Evolutionary conservation across 257 asterid genomes (phyloP).

Genomic region (Solanum sejunctum): DNA sequence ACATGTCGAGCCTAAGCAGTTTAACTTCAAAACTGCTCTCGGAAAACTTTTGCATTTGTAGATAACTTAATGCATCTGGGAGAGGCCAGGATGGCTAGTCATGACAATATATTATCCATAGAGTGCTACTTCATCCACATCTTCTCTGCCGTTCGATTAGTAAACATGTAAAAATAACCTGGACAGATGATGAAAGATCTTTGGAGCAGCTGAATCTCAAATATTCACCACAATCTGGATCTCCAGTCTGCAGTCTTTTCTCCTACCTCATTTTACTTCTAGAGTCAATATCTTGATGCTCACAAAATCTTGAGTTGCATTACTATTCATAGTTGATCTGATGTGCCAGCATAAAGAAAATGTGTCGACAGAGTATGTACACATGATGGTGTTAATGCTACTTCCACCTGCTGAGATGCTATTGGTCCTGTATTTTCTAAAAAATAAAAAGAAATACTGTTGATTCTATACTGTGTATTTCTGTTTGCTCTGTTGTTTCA

Average conservation of each 20-base stretch:
- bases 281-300: neutral
- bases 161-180: neutral
- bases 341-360: neutral
- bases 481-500: neutral
- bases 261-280: neutral
- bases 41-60: neutral
- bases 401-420: neutral
- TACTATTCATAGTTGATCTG: neutral
- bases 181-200: neutral
- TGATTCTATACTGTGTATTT: neutral
- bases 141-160: neutral
- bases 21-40: neutral
- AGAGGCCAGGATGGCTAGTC: neutral
- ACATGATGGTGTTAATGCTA: neutral
- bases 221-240: neutral
- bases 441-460: neutral
- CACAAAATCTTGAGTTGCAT: neutral
- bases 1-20: neutral
- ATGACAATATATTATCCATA: neutral
- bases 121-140: neutral
- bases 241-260: neutral
- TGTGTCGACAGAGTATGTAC: neutral
- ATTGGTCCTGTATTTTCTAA: neutral
- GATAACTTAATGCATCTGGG: neutral
- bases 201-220: neutral